These are phyloP conservation scores for Galerina marginata DNA, from an alignment of 768 basidiomycete genomes.

Conservation along the genomic window DNA sequence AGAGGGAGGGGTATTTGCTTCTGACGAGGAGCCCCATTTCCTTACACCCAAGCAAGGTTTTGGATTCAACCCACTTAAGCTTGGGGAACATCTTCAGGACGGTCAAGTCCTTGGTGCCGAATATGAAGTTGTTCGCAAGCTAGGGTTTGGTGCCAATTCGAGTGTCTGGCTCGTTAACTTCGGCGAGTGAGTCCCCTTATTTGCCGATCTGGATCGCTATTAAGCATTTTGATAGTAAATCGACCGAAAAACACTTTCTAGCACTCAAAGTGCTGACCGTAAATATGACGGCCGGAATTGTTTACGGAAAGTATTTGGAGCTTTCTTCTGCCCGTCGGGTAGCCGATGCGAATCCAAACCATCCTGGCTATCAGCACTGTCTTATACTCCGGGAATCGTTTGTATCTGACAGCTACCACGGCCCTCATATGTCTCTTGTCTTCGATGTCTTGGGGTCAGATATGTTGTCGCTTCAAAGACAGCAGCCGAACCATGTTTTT, in stretches of 20 bases:
- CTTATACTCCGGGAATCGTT: neutral
- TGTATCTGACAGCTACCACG: neutral
- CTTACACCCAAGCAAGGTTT: neutral
- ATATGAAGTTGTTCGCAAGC: neutral
- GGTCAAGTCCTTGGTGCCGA: neutral
- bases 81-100: neutral
- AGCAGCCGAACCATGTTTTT: neutral
- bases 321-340: neutral
- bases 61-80: neutral
- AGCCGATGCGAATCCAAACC: neutral
- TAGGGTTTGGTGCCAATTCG: neutral
- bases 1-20: too few relatives aligned
- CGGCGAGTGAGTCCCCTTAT: neutral
- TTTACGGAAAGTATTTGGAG: neutral
- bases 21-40: too few relatives aligned
- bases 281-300: neutral
- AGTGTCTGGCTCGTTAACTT: neutral
- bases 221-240: neutral
- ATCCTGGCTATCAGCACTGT: slow-evolving; percentile 1
- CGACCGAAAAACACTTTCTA: neutral
- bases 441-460: slow-evolving; percentile 4
- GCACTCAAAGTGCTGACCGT: neutral
- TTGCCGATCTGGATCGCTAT: neutral
- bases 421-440: slow-evolving; percentile 1
- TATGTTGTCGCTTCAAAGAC: neutral